phyloP scores from a whole-genome alignment of 2,329 filamentous ascomycete species.

The Talaromyces atroroseus region DNA sequence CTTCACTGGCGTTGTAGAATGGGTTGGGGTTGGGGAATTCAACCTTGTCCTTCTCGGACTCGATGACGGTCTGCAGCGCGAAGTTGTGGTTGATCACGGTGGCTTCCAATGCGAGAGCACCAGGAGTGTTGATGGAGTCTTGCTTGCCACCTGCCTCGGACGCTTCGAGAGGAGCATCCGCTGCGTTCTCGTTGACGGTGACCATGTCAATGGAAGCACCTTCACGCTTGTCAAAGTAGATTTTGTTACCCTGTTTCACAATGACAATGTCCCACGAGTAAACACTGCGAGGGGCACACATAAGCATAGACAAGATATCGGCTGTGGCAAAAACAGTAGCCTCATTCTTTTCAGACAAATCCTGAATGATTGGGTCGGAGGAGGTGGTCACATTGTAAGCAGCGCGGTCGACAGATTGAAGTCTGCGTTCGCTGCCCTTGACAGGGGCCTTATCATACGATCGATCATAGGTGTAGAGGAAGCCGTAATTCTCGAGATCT shows the following conservation, averaged over 20 bases:
- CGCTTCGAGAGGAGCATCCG: constrained; percentile 85
- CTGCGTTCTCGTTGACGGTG: constrained; percentile 97
- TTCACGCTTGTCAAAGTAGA: constrained; percentile 98
- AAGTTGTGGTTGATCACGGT: constrained; percentile 99
- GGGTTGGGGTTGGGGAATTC: constrained; percentile 86
- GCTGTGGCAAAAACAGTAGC: constrained; percentile 96
- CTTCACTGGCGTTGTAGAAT: constrained; percentile 92
- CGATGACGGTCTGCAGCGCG: constrained; percentile 86
- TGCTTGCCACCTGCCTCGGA: constrained; percentile 68
- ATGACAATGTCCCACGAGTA: constrained; percentile 99
- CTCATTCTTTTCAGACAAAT: constrained; percentile 91
- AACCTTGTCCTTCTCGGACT: constrained; percentile 71
- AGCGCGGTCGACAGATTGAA: constrained; percentile 84
- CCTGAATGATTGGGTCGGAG: constrained; percentile 92
- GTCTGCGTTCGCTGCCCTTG: constrained; percentile 80
- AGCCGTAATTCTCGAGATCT: constrained; percentile 91
- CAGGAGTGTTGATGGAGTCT: constrained; percentile 91
- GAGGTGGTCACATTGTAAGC: constrained; percentile 98
- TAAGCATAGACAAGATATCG: constrained; percentile 96
- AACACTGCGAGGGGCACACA: constrained; percentile 94
- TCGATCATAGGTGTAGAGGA: constrained; percentile 97
- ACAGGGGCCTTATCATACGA: constrained; percentile 89
- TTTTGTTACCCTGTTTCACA: constrained; percentile 85
- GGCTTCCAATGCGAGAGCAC: constrained; percentile 87
- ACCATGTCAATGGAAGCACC: constrained; percentile 94